These are phyloP conservation scores for Colletotrichum sp. DNA, from an alignment of 2,329 filamentous ascomycete species.

Conservation along the genomic window DNA sequence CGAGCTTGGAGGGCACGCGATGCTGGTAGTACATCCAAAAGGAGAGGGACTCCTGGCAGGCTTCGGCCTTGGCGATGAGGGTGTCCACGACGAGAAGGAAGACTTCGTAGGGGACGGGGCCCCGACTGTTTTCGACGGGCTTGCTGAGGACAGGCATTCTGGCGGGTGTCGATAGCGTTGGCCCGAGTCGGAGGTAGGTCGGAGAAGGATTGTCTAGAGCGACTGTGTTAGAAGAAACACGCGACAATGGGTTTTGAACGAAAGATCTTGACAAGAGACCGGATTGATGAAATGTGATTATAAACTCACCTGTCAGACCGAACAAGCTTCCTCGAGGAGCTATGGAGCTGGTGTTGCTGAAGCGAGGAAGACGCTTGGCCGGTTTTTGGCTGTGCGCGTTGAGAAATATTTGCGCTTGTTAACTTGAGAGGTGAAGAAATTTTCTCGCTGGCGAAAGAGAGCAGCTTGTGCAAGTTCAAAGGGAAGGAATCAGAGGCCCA, in stretches of 20 bases:
- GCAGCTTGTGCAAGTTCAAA: neutral
- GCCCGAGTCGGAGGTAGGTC: neutral
- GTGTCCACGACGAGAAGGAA: neutral
- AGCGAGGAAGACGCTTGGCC: neutral
- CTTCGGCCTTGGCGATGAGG: neutral
- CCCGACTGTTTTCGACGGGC: neutral
- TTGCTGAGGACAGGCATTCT: neutral
- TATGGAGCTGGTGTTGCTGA: neutral
- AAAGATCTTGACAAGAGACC: neutral
- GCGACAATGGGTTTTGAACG: neutral
- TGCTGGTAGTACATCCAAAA: neutral
- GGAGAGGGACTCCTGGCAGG: neutral
- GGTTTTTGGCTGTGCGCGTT: neutral
- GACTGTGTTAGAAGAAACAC: neutral
- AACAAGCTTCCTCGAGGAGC: neutral
- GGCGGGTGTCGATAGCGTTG: neutral
- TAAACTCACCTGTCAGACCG: neutral
- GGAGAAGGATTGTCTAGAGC: neutral
- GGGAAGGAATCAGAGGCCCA: neutral
- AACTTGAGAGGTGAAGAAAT: neutral
- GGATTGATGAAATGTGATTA: neutral
- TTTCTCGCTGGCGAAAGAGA: neutral
- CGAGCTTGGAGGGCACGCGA: neutral
- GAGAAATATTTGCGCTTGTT: neutral
- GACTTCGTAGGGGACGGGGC: neutral